Conservation (phyloP, 177 flowering plant genomes). For the Telopea speciosissima region DNA sequence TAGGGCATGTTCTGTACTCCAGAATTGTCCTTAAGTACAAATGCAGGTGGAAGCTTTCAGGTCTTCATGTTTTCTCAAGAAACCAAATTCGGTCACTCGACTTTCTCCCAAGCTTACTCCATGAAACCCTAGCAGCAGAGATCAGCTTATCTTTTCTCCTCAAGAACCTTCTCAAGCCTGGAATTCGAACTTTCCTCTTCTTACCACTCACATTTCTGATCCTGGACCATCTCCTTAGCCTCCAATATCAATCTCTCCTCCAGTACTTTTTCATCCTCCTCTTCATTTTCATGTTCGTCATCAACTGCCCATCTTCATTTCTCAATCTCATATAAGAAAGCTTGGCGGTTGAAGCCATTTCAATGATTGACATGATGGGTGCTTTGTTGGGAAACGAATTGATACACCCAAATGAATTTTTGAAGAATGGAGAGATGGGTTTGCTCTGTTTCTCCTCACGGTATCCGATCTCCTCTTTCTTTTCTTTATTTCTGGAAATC, state of each 20-base stretch:
- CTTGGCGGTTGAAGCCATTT: conserved; percentile 12
- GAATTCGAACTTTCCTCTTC: conserved; percentile 38
- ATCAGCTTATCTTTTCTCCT: conserved; percentile 27
- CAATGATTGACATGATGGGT: conserved; percentile 2
- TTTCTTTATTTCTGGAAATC: no score
- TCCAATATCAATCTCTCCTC: conserved; percentile 11
- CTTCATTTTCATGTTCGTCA: no score
- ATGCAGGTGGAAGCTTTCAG: no score
- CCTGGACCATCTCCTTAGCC: conserved; percentile 25
- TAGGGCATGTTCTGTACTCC: no score
- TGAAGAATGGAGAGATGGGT: background rate
- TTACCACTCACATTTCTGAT: conserved; percentile 21
- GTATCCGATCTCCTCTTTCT: no score
- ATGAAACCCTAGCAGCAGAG: conserved; percentile 18
- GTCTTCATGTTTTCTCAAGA: no score
- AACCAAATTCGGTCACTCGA: no score
- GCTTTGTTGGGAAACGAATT: conserved; percentile 1
- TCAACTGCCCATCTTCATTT: conserved; percentile 20
- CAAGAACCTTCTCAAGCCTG: conserved; percentile 37
- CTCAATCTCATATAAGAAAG: conserved; percentile 27
- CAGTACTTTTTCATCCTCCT: background rate
- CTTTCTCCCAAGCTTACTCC: no score
- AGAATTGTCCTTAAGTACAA: no score
- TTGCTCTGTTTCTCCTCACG: no score
- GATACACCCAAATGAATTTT: background rate